These are phyloP conservation scores for Artemisia tridentata DNA, from an alignment of 129 eudicot species.

Conservation along the genomic window DNA sequence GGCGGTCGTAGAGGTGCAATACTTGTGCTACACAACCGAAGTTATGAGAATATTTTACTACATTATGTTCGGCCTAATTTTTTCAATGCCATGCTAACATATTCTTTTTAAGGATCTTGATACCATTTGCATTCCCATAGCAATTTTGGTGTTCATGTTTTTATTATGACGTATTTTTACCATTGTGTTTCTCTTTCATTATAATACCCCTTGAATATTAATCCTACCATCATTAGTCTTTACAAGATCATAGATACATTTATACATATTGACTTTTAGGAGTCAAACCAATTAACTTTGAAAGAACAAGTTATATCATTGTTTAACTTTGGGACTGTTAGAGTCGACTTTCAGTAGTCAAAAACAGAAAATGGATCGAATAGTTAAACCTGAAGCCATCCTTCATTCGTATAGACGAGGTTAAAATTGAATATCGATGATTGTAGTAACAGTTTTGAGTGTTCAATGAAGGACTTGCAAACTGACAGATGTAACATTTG, in stretches of 20 bases:
- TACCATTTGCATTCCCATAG: constrained; percentile 10
- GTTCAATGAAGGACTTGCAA: background rate
- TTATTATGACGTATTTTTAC: background rate
- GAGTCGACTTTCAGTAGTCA: constrained; percentile 3
- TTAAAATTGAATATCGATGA: background rate
- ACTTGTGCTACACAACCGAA: constrained; percentile 10
- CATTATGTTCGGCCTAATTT: constrained; percentile 8
- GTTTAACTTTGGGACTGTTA: constrained; percentile 6
- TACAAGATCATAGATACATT: constrained; percentile 1
- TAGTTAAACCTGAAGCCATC: background rate
- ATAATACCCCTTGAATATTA: background rate
- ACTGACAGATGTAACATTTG: background rate
- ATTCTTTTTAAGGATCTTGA: constrained; percentile 10
- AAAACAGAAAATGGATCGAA: background rate
- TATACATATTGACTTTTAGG: constrained; percentile 1
- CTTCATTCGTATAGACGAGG: background rate
- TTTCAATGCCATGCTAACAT: constrained; percentile 9
- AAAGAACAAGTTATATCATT: constrained; percentile 7
- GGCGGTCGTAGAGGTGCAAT: constrained; percentile 44
- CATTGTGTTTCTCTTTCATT: background rate
- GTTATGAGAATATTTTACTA: constrained; percentile 14
- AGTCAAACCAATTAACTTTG: background rate
- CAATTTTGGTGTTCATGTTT: background rate
- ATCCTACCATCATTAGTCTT: background rate
- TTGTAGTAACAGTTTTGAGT: background rate